Percentiles rank a stretch among this genome's conserved stretches.
Evolutionary conservation across 163 green algal genomes (phyloP).

Genomic region (Chlorella variabilis): DNA sequence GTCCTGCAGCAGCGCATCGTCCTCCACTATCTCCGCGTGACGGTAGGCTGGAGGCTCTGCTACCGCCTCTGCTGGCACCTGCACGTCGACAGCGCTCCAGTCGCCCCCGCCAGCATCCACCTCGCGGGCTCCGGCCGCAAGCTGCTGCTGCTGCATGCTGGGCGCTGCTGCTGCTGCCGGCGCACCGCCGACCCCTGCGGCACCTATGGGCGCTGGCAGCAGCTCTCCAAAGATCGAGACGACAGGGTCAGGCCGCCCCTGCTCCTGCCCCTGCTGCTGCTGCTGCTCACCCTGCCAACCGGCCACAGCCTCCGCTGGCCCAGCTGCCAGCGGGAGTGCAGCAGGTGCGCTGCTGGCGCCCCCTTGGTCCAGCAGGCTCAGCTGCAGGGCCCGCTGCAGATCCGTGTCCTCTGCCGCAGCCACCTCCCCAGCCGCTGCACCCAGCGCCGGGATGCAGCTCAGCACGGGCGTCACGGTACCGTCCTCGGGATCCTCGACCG

Average conservation of each 20-base stretch:
- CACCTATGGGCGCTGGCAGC: background rate
- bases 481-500: background rate
- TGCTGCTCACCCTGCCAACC: too few relatives aligned
- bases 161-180: background rate
- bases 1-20: slow-evolving; percentile 12
- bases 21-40: slow-evolving; percentile 25
- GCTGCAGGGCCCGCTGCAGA: background rate
- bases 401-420: slow-evolving; percentile 3
- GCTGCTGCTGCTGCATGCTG: background rate
- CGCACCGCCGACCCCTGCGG: background rate
- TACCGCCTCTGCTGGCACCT: background rate
- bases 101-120: too few relatives aligned
- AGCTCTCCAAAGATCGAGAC: background rate
- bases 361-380: background rate
- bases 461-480: background rate
- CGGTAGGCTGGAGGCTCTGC: background rate
- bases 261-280: background rate
- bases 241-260: background rate
- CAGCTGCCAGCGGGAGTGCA: too few relatives aligned
- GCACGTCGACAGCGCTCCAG: too few relatives aligned
- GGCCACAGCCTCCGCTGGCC: too few relatives aligned
- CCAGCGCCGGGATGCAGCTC: background rate
- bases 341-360: background rate
- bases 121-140: background rate
- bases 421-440: background rate